phyloP scores from a whole-genome alignment of 441 rosid species.

The Geranium incanum region DNA sequence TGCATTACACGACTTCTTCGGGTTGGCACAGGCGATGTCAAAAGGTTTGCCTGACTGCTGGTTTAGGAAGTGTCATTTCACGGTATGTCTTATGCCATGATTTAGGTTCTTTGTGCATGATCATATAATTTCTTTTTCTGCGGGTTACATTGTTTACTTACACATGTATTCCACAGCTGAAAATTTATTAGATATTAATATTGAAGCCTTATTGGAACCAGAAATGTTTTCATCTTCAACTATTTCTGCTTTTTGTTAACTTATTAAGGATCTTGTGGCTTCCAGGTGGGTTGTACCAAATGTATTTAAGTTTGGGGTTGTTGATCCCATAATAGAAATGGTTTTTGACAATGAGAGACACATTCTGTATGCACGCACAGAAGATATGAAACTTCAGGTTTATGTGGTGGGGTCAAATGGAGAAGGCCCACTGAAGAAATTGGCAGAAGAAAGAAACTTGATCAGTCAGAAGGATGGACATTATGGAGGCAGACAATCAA shows the following conservation, averaged over 20 bases:
- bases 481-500: neutral
- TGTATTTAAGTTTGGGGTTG: constrained; percentile 87
- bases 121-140: too few relatives aligned
- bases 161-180: neutral
- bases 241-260: constrained; percentile 10
- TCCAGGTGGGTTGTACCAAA: constrained; percentile 94
- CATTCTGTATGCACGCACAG: constrained; percentile 79
- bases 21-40: constrained; percentile 88
- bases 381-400: constrained; percentile 92
- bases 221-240: neutral
- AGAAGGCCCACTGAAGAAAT: constrained; percentile 78
- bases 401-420: constrained; percentile 65
- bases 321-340: constrained; percentile 85
- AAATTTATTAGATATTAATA: neutral
- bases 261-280: constrained; percentile 18
- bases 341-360: constrained; percentile 88
- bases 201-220: too few relatives aligned
- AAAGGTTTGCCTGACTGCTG: constrained; percentile 88
- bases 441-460: constrained; percentile 84
- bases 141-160: too few relatives aligned
- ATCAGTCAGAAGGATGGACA: constrained; percentile 68
- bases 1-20: constrained; percentile 72
- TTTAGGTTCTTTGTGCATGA: too few relatives aligned
- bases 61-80: constrained; percentile 84
- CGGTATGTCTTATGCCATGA: constrained; percentile 38